Conservation (phyloP, 257 asterid species). For the Solanum gandarillasii region DNA sequence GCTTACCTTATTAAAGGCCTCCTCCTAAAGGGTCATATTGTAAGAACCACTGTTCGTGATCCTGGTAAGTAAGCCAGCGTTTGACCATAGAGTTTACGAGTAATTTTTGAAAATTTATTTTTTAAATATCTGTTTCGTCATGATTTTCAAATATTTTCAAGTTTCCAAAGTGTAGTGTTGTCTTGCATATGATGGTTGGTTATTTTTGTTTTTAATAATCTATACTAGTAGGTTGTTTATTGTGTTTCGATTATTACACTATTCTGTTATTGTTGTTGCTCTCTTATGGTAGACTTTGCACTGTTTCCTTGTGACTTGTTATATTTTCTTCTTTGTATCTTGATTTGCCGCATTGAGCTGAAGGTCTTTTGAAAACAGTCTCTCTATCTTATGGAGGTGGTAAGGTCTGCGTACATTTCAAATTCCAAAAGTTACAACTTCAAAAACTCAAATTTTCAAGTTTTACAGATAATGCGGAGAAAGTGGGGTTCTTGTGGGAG, state of each 20-base stretch:
- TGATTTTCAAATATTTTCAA: not conserved
- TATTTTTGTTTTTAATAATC: not conserved
- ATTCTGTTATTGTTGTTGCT: no score
- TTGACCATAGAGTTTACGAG: not conserved
- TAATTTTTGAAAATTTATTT: not conserved
- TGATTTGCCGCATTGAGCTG: no score
- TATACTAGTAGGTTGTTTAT: not conserved
- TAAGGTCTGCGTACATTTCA: no score
- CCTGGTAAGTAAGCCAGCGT: constrained; percentile 29
- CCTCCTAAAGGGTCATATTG: constrained; percentile 52
- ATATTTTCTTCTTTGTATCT: no score
- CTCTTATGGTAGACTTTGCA: no score
- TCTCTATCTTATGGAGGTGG: no score
- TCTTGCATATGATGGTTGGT: not conserved
- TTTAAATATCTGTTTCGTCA: not conserved
- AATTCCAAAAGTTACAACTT: no score
- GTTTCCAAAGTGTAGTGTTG: not conserved
- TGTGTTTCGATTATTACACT: no score
- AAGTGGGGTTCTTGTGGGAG: constrained; percentile 57
- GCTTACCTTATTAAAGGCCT: constrained; percentile 63
- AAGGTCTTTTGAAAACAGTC: no score
- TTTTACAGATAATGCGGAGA: constrained; percentile 40
- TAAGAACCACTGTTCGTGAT: constrained; percentile 73
- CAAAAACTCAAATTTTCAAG: no score
- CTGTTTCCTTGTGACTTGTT: no score